These are phyloP conservation scores for Kwoniella botswanensis DNA, from an alignment of 768 basidiomycete species.

Conservation along the genomic window DNA sequence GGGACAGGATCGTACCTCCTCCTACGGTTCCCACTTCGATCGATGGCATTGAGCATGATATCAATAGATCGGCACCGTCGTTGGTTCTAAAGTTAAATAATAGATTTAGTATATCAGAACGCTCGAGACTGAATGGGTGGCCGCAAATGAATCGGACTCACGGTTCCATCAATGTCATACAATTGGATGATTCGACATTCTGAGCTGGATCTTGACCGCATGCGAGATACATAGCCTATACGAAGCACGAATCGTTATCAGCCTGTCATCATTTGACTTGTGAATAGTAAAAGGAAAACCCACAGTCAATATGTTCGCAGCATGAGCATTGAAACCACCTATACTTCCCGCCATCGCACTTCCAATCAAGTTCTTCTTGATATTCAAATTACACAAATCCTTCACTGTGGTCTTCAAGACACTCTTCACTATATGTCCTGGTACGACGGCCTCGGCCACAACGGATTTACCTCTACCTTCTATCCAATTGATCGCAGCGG, in stretches of 20 bases:
- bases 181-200: constrained; percentile 97
- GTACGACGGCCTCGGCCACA: constrained; percentile 91
- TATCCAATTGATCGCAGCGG: constrained; percentile 99
- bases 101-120: background rate
- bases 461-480: constrained; percentile 98
- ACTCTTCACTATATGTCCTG: constrained; percentile 81
- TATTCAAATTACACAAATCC: constrained; percentile 84
- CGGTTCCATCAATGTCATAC: constrained; percentile 99
- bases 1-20: constrained; percentile 89
- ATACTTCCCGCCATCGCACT: constrained; percentile 98
- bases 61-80: constrained; percentile 83
- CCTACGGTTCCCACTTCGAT: constrained; percentile 99
- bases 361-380: constrained; percentile 96
- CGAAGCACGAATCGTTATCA: background rate
- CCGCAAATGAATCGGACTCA: constrained; percentile 62
- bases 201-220: constrained; percentile 99
- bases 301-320: constrained; percentile 88
- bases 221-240: constrained; percentile 80
- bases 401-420: constrained; percentile 96
- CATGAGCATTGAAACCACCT: constrained; percentile 98
- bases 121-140: constrained; percentile 10
- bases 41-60: constrained; percentile 97
- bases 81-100: constrained; percentile 68
- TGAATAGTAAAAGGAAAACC: constrained; percentile 13
- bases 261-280: background rate